These are phyloP conservation scores for Inonotus obliquus DNA, from an alignment of 1,284 basidiomycete genomes.

Conservation along the genomic window DNA sequence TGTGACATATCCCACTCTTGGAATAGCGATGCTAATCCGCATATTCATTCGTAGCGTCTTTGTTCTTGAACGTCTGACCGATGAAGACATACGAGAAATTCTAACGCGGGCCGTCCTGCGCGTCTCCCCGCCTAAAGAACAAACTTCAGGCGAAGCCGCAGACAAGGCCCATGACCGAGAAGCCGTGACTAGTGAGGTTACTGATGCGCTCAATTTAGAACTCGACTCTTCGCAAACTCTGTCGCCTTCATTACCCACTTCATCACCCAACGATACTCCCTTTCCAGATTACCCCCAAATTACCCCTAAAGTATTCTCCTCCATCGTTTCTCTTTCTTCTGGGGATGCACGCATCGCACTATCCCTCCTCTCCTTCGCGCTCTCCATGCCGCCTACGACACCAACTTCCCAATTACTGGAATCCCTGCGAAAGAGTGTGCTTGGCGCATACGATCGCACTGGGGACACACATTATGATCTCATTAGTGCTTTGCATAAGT, in stretches of 20 bases:
- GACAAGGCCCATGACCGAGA: conserved; percentile 13
- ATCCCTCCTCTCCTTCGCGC: conserved; percentile 58
- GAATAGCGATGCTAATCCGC: conserved; percentile 6
- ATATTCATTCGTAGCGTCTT: conserved; percentile 44
- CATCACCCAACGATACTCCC: conserved; percentile 8
- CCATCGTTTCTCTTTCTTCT: conserved; percentile 52
- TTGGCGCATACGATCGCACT: conserved; percentile 65
- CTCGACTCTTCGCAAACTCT: conserved; percentile 21
- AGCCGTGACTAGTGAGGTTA: background rate
- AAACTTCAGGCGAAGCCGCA: conserved; percentile 20
- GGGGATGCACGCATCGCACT: conserved; percentile 72
- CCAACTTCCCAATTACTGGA: conserved; percentile 43
- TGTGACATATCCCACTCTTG: conserved; percentile 12
- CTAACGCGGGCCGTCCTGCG: conserved; percentile 47
- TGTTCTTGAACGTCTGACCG: conserved; percentile 55
- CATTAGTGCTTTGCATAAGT: conserved; percentile 87
- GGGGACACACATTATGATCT: conserved; percentile 82
- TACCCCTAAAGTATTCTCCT: conserved; percentile 42
- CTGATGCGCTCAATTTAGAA: conserved; percentile 20
- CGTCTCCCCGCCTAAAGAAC: conserved; percentile 26
- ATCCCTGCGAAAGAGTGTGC: conserved; percentile 50
- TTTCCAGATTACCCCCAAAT: conserved; percentile 40
- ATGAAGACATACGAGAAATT: conserved; percentile 51
- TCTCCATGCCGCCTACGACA: conserved; percentile 37
- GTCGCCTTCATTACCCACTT: conserved; percentile 20